A percentile compares a stretch with the other conserved stretches of the same genome.
These are phyloP conservation scores for Meira miltonrushii DNA, from an alignment of 1,284 basidiomycete genomes.

Conservation along the genomic window DNA sequence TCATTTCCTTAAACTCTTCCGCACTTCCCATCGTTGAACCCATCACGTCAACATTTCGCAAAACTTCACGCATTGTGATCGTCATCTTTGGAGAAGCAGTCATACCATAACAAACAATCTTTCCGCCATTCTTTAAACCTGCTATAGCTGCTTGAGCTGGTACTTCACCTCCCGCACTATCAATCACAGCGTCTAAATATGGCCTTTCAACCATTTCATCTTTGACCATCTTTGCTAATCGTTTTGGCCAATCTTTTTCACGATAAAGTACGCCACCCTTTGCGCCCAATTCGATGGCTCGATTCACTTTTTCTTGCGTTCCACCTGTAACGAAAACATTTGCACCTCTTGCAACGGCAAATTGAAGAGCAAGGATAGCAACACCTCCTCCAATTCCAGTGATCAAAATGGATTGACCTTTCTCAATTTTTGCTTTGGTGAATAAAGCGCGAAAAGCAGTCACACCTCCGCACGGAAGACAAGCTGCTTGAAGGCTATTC, in stretches of 20 bases:
- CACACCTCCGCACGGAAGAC: constrained; percentile 70
- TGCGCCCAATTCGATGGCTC: constrained; percentile 68
- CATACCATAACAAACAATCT: constrained; percentile 64
- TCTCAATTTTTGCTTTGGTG: constrained; percentile 64
- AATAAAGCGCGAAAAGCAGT: constrained; percentile 78
- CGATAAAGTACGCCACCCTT: constrained; percentile 72
- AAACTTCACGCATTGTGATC: constrained; percentile 74
- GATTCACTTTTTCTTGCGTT: constrained; percentile 64
- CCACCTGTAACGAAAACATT: constrained; percentile 79
- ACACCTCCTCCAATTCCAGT: constrained; percentile 64
- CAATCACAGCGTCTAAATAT: constrained; percentile 68
- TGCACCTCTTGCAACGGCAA: constrained; percentile 70
- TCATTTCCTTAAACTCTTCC: constrained; percentile 67
- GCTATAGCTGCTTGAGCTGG: constrained; percentile 60
- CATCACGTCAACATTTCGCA: constrained; percentile 69
- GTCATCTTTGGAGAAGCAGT: constrained; percentile 61
- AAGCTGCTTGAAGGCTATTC: constrained; percentile 65
- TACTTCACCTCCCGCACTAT: constrained; percentile 74
- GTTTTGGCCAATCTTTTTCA: constrained; percentile 65
- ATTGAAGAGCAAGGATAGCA: constrained; percentile 69
- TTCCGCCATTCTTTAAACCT: constrained; percentile 65
- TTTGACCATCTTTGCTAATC: constrained; percentile 59
- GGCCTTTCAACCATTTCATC: constrained; percentile 52
- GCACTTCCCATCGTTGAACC: constrained; percentile 82
- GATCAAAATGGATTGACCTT: constrained; percentile 70